Conservation (phyloP, 352 stramenopile species). For the Phytophthora hybrid region DNA sequence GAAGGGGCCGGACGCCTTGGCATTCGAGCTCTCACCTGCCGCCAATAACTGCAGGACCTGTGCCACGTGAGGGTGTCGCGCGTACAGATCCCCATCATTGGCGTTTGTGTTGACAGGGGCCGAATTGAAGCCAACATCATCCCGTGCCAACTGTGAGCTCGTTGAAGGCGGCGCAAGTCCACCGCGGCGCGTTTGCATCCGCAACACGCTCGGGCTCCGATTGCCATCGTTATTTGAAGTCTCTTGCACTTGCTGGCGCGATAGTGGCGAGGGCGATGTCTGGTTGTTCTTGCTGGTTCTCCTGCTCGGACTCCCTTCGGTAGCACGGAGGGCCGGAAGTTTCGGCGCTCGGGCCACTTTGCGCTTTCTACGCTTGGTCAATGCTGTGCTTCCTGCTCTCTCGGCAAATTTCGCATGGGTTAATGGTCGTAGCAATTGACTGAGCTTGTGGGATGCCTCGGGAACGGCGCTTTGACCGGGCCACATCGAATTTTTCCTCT, state of each 20-base stretch:
- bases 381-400: neutral
- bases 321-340: constrained; percentile 15
- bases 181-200: constrained; percentile 29
- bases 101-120: neutral
- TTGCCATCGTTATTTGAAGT: neutral
- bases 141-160: constrained; percentile 6
- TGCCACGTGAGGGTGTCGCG: constrained; percentile 56
- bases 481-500: neutral
- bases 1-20: constrained; percentile 7
- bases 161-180: constrained; percentile 18
- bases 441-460: constrained; percentile 26
- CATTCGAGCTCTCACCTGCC: constrained; percentile 10
- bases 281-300: constrained; percentile 23
- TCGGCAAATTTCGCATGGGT: constrained; percentile 2
- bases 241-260: constrained; percentile 15
- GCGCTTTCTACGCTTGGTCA: constrained; percentile 20
- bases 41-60: constrained; percentile 50
- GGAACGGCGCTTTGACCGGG: constrained; percentile 3
- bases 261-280: neutral
- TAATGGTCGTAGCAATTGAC: constrained; percentile 25
- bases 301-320: constrained; percentile 4
- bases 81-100: constrained; percentile 39
- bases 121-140: constrained; percentile 19
- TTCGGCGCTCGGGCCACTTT: constrained; percentile 18
- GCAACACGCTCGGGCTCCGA: neutral